Conservation (phyloP, 331 rosid genomes). For the Rhamnella rubrinervis region DNA sequence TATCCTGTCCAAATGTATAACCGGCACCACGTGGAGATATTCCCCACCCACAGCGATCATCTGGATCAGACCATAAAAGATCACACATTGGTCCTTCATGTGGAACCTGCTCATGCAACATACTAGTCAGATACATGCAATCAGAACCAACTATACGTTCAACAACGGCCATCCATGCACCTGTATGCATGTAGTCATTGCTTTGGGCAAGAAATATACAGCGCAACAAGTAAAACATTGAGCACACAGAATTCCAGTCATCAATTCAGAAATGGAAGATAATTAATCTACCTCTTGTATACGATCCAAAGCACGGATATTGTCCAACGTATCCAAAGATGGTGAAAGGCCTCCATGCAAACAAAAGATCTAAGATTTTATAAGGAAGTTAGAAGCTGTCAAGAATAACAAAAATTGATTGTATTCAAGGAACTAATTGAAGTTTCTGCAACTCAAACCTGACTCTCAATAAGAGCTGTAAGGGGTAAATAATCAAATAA, state of each 20-base stretch:
- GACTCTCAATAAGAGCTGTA: slow-evolving; percentile 98
- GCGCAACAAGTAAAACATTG: neutral
- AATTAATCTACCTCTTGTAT: slow-evolving; percentile 75
- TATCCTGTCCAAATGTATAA: slow-evolving; percentile 97
- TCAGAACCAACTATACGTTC: neutral
- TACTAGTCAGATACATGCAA: neutral
- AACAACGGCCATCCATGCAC: neutral
- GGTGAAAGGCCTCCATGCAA: slow-evolving; percentile 99
- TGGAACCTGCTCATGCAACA: slow-evolving; percentile 66
- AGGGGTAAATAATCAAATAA: slow-evolving; percentile 95
- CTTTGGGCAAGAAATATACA: neutral
- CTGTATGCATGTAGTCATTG: neutral
- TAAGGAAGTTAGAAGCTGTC: slow-evolving; percentile 26
- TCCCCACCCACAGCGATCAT: slow-evolving; percentile 99
- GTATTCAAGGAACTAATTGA: neutral
- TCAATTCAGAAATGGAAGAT: neutral
- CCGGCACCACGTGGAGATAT: slow-evolving; percentile 99
- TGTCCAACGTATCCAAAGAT: slow-evolving; percentile 93
- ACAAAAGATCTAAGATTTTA: slow-evolving; percentile 75
- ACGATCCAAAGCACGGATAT: slow-evolving; percentile 91
- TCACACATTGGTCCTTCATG: slow-evolving; percentile 99
- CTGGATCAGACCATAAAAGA: slow-evolving; percentile 98
- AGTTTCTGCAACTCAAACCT: slow-evolving; percentile 50
- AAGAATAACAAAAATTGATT: slow-evolving; percentile 5
- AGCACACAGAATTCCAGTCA: neutral